Conservation (phyloP, 192 early-diverging fungal species). For the Rhizoclosmatium sp. region DNA sequence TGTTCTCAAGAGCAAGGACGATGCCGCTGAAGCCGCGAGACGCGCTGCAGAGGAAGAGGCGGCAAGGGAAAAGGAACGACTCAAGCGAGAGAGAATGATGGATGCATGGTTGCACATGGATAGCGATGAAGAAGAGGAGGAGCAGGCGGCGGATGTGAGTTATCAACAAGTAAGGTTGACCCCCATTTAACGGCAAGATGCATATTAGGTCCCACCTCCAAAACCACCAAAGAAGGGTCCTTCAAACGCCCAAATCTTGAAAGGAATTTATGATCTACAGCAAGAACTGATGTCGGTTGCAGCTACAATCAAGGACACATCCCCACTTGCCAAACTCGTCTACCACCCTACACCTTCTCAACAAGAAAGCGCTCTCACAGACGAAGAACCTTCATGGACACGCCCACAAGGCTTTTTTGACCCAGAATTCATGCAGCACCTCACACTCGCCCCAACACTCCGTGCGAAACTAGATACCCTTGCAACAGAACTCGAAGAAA, state of each 20-base stretch:
- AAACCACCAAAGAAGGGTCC: slow-evolving; percentile 12
- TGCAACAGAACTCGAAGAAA: not conserved
- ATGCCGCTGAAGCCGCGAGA: slow-evolving; percentile 5
- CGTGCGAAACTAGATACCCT: slow-evolving; percentile 11
- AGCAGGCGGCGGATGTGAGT: not conserved
- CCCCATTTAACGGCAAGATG: not conserved
- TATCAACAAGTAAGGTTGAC: not conserved
- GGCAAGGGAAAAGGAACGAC: not conserved
- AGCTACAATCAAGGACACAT: not conserved
- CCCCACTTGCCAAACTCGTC: not conserved
- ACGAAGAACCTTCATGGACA: not conserved
- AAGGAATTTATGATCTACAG: slow-evolving; percentile 2
- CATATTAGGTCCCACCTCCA: not conserved
- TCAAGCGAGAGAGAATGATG: not conserved
- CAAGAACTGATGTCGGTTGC: not conserved
- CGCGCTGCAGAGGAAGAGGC: not conserved
- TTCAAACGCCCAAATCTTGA: slow-evolving; percentile 21
- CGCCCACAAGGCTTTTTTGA: not conserved
- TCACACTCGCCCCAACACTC: not conserved
- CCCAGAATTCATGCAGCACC: not conserved
- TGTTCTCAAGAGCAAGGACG: slow-evolving; percentile 17
- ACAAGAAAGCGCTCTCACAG: not conserved
- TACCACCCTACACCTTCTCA: not conserved
- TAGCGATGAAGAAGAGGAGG: slow-evolving; percentile 12
- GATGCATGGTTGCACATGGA: slow-evolving; percentile 31